Evolutionary conservation across 257 asterid species (phyloP), one percentile per base, ranked within the genome.

Genomic region (Primulina tabacum): DNA sequence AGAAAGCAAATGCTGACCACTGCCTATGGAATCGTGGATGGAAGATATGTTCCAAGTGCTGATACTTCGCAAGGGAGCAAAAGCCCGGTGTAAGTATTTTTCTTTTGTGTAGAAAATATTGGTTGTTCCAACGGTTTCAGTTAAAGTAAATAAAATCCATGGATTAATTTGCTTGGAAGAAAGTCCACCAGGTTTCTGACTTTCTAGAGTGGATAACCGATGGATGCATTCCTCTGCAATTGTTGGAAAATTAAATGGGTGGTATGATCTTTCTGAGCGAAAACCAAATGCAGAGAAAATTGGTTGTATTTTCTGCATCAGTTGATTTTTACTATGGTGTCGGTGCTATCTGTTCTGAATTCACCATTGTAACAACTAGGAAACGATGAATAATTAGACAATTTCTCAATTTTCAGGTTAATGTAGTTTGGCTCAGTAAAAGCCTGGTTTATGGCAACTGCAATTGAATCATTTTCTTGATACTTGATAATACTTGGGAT

Each of bases 1-100:
- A 78, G 88, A 75, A 84, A 80, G 90, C 83, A 81, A 73, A 71
- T 93, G 68, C 99, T 90, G 81, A 86, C 96, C 28, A 29, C 83
- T 59, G 64, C 92, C 2, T 87, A 87, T 80, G 90, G 77, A 76
- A 80, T 87, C 76, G 92, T 75, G 68, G 80, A 81, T 58, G 96
- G 96, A 68, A 88, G 95, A 83, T 90, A 89, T 75, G 81, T 93
- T 69, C 88, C 95, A 26, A 21, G 67, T 60, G 73, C 70, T 47
- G 85, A 79, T 47, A 20, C 86, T 72, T 81, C 82, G 56, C 85
- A 77, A 68, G 62, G 70, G 20, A 53, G 8, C 62, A 78, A 79
- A 63, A 47, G 56, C 4, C 56, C 56, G 56, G 33, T 68, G 21
- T 69, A 80, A 86, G 91, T 89, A 72, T 57, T 68, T 18, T 59